These are phyloP conservation scores for Fusarium odoratissimum DNA, from an alignment of 2,329 filamentous ascomycete species.

Conservation along the genomic window DNA sequence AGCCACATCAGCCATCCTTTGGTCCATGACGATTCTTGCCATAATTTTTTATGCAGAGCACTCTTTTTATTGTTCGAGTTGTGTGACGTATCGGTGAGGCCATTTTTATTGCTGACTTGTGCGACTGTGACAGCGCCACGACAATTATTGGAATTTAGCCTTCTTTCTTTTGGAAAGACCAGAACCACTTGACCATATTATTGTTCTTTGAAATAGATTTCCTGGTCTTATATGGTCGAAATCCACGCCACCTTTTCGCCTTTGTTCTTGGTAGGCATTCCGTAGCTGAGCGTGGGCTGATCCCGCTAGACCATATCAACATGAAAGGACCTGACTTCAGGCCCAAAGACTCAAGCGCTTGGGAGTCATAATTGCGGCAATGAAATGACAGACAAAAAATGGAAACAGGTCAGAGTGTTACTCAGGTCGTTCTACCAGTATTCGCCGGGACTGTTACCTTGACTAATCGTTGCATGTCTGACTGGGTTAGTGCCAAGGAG, in stretches of 20 bases:
- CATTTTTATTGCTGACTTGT: background rate
- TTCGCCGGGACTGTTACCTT: rapidly evolving
- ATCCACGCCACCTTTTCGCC: background rate
- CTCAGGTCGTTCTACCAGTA: background rate
- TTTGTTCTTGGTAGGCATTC: background rate
- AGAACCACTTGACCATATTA: rapidly evolving
- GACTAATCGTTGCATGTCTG: rapidly evolving
- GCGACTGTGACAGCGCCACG: rapidly evolving
- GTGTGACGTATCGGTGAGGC: rapidly evolving
- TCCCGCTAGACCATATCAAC: rapidly evolving
- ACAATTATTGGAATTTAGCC: rapidly evolving
- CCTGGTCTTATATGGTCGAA: rapidly evolving
- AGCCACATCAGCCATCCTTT: background rate
- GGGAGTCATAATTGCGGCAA: rapidly evolving
- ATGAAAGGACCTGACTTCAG: rapidly evolving
- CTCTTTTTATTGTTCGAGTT: background rate
- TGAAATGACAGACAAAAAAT: rapidly evolving
- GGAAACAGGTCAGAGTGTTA: rapidly evolving
- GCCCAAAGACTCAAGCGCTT: no score
- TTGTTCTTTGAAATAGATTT: rapidly evolving
- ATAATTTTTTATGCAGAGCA: rapidly evolving
- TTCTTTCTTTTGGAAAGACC: rapidly evolving
- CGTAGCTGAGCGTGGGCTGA: background rate
- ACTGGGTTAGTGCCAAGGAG: rapidly evolving
- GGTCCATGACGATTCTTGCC: no score